Evolutionary conservation across 305 asterid species (phyloP).

Genomic region (Solanum hybrid): DNA sequence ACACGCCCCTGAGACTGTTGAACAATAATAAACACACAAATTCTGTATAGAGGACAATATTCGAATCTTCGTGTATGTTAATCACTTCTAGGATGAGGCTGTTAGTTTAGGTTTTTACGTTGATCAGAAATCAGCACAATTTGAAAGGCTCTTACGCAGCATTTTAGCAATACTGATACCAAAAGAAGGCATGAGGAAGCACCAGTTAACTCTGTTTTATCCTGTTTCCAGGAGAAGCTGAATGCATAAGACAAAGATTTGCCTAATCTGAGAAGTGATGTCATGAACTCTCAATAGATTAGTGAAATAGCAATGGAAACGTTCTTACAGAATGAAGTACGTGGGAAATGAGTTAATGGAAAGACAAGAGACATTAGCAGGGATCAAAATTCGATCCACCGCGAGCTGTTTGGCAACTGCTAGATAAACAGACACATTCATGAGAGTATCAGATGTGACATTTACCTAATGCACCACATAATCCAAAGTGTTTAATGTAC

Average conservation of each 20-base stretch:
- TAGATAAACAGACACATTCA: constrained; percentile 56
- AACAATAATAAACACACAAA: not conserved
- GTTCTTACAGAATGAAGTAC: not conserved
- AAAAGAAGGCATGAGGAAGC: not conserved
- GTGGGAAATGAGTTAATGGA: not conserved
- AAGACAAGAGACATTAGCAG: constrained; percentile 30
- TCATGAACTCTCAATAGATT: not conserved
- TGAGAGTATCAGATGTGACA: constrained; percentile 33
- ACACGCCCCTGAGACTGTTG: not conserved
- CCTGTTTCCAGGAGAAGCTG: not conserved
- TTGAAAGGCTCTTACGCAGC: not conserved
- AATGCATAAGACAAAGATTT: not conserved
- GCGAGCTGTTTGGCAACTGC: constrained; percentile 57
- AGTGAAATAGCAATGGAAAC: not conserved
- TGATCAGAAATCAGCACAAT: not conserved
- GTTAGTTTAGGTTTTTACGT: not conserved
- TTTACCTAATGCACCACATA: constrained; percentile 59
- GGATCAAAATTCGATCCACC: constrained; percentile 52
- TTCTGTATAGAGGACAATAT: not conserved
- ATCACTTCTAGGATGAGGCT: not conserved
- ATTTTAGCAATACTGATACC: not conserved
- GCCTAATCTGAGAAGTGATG: not conserved
- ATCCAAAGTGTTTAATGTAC: constrained; percentile 32
- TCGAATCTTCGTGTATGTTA: not conserved
- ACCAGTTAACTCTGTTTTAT: not conserved